These are phyloP conservation scores for Jamesozyma piceae DNA, from an alignment of 805 yeast genomes.

Conservation along the genomic window DNA sequence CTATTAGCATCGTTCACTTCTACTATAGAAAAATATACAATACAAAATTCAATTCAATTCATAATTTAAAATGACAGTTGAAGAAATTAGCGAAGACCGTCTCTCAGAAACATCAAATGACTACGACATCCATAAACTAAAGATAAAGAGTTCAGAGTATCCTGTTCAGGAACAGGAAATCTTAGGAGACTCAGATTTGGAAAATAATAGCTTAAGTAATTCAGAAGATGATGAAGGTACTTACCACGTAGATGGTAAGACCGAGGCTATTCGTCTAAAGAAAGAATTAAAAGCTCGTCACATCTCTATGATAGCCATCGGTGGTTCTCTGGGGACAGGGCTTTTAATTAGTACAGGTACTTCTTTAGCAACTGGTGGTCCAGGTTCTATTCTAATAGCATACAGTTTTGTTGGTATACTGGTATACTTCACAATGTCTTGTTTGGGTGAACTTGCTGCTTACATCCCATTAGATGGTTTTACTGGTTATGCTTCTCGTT, in stretches of 20 bases:
- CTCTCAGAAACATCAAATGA: not conserved
- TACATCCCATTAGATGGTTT: constrained; percentile 61
- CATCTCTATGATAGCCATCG: constrained; percentile 66
- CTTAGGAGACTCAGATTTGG: constrained; percentile 4
- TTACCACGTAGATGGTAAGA: constrained; percentile 11
- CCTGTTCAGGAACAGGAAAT: constrained; percentile 3
- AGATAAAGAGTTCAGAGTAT: not conserved
- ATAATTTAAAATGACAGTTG: not conserved
- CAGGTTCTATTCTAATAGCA: constrained; percentile 43
- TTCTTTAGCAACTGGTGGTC: constrained; percentile 64
- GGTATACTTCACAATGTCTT: constrained; percentile 60
- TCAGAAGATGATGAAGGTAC: constrained; percentile 1
- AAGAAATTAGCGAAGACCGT: not conserved
- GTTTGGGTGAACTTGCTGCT: constrained; percentile 61
- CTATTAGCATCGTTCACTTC: too few relatives aligned
- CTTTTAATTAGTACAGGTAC: constrained; percentile 68
- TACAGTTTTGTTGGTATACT: constrained; percentile 63
- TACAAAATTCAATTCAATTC: not conserved
- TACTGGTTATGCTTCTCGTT: constrained; percentile 46
- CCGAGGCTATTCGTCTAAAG: constrained; percentile 13
- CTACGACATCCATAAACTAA: not conserved
- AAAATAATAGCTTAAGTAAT: constrained; percentile 1
- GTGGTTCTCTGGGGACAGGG: constrained; percentile 80
- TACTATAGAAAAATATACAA: not conserved
- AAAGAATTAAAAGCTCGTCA: constrained; percentile 43